Base-by-base conservation (phyloP, 1,284 basidiomycete genomes). In the Moniliella sp. region DNA sequence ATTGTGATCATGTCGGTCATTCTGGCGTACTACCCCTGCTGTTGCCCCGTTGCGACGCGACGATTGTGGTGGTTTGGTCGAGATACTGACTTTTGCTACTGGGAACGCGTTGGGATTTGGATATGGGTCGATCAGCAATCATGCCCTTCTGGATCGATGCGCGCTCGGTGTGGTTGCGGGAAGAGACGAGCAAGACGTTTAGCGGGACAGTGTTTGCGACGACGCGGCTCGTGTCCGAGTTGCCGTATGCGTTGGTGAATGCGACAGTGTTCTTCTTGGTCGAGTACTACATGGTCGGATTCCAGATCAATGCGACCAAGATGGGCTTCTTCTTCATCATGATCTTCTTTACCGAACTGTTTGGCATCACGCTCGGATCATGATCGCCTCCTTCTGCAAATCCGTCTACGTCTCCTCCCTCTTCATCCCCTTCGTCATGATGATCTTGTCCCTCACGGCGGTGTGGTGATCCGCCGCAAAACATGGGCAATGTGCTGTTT, bases 131-230 rank as follows among this genome's bases (percentile, higher is more conserved):
- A 23, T 7, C n/a, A n/a, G n/a, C 21, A 61, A 74, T 84, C 36
- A 76, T 82, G 61, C 80, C 82, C 0, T 79, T 49, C 64, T 88
- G 81, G 67, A 78, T 88, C 50, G 67, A 75, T 62, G 77, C 77
- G 39, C 67, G 81, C 15, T 39, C 38, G 21, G 48, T 46, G 18
- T 50, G 36, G 39, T 46, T 51, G 13, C 44, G 50, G 2, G 50
- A 53, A 26, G 48, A 51, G 34, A 45, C 48, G 27, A 37, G 32
- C 18, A 53, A 53, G 44, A 53, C 43, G 17, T 53, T 41, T 33
- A 23, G 8, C 7, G 53, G 39, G 10, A 38, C 50, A 54, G 41
- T 62, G 50, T 57, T 64, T 50, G 45, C 57, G 36, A 34, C 39
- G 60, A 50, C 33, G 16, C 27, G 51, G 37, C 30, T 53, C 13